Evolutionary conservation across 352 stramenopile species (phyloP).

Genomic region (Phytopythium delawarense): DNA sequence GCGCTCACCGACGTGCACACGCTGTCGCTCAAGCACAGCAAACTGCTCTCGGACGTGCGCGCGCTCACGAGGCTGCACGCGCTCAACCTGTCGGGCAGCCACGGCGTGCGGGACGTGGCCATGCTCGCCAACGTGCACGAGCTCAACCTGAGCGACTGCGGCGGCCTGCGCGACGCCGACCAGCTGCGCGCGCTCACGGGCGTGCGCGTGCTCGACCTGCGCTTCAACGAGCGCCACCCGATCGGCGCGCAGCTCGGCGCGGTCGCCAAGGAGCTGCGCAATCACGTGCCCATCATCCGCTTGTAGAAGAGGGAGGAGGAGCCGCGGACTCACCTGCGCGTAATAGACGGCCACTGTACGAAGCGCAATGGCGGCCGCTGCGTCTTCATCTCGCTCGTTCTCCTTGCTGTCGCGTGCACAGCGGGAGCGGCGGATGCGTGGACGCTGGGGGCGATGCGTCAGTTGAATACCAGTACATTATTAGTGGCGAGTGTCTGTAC

Average conservation of each 20-base stretch:
- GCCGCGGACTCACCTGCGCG: not conserved
- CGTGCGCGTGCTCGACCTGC: slow-evolving; percentile 55
- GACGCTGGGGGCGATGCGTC: not conserved
- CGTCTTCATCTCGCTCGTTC: not conserved
- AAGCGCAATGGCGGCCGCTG: not conserved
- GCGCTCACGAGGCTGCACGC: slow-evolving; percentile 37
- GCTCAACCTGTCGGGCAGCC: slow-evolving; percentile 59
- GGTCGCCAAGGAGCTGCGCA: slow-evolving; percentile 21
- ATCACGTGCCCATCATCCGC: slow-evolving; percentile 21
- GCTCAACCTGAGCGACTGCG: slow-evolving; percentile 63
- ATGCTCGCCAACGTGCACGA: slow-evolving; percentile 40
- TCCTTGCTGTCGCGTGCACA: not conserved
- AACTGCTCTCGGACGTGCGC: slow-evolving; percentile 39
- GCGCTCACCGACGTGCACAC: slow-evolving; percentile 42
- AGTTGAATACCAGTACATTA: slow-evolving; percentile 23
- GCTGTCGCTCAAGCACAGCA: slow-evolving; percentile 60
- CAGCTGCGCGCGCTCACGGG: slow-evolving; percentile 44
- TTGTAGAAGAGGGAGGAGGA: slow-evolving; percentile 6
- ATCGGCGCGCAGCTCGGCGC: slow-evolving; percentile 16
- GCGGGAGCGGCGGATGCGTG: not conserved
- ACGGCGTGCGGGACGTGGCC: slow-evolving; percentile 39
- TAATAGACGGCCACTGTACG: not conserved
- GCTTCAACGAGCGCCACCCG: slow-evolving; percentile 38
- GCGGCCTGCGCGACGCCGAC: slow-evolving; percentile 25
- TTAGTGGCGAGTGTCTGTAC: slow-evolving; percentile 10